Evolutionary conservation across 768 basidiomycete species (phyloP).

Genomic region (Vishniacozyma victoriae): DNA sequence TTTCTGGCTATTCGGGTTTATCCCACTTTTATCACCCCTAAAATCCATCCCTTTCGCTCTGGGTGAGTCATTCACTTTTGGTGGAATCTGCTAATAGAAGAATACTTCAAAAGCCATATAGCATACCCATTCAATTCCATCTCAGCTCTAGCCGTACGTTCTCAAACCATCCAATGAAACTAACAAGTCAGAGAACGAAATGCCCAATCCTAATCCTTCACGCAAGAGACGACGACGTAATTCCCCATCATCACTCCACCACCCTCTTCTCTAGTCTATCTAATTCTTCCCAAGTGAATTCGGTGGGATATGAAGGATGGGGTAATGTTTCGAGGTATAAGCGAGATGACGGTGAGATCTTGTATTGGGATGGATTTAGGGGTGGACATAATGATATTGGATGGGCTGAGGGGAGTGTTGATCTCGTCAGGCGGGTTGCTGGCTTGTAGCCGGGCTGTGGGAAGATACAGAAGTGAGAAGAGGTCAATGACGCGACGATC

Average conservation of each 20-base stretch:
- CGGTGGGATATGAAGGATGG: not conserved
- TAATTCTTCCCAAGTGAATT: not conserved
- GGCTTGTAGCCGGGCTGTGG: slow-evolving; percentile 8
- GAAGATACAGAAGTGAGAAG: no score
- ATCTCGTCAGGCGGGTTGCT: slow-evolving; percentile 31
- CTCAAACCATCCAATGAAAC: not conserved
- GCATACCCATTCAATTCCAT: slow-evolving; percentile 21
- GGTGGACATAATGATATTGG: slow-evolving; percentile 41
- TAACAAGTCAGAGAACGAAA: slow-evolving; percentile 56
- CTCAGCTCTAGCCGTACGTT: slow-evolving; percentile 15
- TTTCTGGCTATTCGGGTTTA: slow-evolving; percentile 59
- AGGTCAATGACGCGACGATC: no score
- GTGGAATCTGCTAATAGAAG: not conserved
- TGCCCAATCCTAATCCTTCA: slow-evolving; percentile 68
- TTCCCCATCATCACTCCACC: slow-evolving; percentile 64
- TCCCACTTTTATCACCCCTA: slow-evolving; percentile 70
- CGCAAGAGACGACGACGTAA: slow-evolving; percentile 67
- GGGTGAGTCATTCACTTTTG: slow-evolving; percentile 51
- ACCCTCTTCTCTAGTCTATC: slow-evolving; percentile 61
- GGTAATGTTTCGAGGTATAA: not conserved
- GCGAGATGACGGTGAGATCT: slow-evolving; percentile 15
- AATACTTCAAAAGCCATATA: not conserved
- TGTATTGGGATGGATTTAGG: slow-evolving; percentile 34
- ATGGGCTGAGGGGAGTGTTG: slow-evolving; percentile 36
- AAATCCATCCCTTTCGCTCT: slow-evolving; percentile 58